phyloP scores from a whole-genome alignment of 1,139 yeast species.

The Taphrina communis region DNA sequence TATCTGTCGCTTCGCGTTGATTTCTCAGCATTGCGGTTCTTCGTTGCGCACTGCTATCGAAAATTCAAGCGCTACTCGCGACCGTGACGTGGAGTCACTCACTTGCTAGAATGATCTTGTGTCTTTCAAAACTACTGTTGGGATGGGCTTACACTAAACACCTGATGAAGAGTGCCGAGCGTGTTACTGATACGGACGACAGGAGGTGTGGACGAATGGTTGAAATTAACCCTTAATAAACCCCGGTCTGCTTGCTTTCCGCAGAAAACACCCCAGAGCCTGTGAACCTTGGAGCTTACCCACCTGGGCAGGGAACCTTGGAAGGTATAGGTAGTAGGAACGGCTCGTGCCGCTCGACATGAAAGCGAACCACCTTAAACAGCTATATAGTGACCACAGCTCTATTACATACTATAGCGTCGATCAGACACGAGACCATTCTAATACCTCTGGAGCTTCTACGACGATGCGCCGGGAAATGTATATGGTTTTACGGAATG shows the following conservation, averaged over 20 bases:
- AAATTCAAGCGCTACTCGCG: neutral
- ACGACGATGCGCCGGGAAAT: no score
- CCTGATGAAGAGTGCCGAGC: conserved; percentile 10
- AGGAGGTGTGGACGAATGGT: conserved; percentile 23
- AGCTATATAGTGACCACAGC: no score
- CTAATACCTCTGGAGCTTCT: no score
- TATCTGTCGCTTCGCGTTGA: conserved; percentile 18
- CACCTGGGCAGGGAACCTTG: neutral
- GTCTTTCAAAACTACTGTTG: neutral
- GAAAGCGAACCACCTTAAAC: no score
- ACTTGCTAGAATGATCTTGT: conserved; percentile 5
- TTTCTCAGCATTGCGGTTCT: neutral
- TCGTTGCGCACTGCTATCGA: neutral
- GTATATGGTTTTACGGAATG: no score
- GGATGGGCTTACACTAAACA: neutral
- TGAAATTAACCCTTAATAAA: conserved; percentile 8
- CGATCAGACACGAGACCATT: no score
- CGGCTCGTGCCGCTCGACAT: no score
- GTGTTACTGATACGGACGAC: conserved; percentile 21
- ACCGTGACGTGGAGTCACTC: neutral
- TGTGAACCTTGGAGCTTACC: neutral
- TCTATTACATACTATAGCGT: no score
- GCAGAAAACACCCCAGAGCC: neutral
- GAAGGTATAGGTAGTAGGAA: neutral
- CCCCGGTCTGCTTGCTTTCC: conserved; percentile 10